These are phyloP conservation scores for Clathrus columnatus DNA, from an alignment of 768 basidiomycete genomes.

Conservation along the genomic window DNA sequence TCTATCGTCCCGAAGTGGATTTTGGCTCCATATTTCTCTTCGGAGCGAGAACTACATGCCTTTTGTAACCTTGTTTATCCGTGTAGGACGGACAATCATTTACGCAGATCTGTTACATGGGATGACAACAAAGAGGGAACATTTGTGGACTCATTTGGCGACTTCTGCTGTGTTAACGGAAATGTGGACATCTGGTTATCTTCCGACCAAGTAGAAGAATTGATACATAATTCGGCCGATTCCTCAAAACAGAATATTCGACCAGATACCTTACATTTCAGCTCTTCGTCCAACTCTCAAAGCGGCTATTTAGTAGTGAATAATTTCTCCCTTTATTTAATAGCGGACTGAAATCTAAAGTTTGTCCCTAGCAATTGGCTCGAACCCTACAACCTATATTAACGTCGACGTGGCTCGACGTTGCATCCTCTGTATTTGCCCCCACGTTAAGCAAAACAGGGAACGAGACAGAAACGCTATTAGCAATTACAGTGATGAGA, in stretches of 20 bases:
- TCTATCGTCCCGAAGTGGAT: slow-evolving; percentile 49
- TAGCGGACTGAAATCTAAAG: not conserved
- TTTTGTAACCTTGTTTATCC: slow-evolving; percentile 43
- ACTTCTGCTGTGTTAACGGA: slow-evolving; percentile 18
- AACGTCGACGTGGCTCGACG: slow-evolving; percentile 79
- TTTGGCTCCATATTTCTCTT: slow-evolving; percentile 50
- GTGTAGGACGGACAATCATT: slow-evolving; percentile 6
- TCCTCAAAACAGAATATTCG: slow-evolving; percentile 21
- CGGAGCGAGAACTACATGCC: slow-evolving; percentile 38
- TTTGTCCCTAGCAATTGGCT: slow-evolving; percentile 38
- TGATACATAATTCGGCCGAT: slow-evolving; percentile 12
- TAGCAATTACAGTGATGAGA: slow-evolving; percentile 47
- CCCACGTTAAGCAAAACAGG: slow-evolving; percentile 47
- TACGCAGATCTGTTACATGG: slow-evolving; percentile 21
- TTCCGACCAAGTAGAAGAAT: not conserved
- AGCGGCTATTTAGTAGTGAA: not conserved
- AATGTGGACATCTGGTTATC: slow-evolving; percentile 10
- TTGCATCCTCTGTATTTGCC: slow-evolving; percentile 68
- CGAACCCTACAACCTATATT: slow-evolving; percentile 70
- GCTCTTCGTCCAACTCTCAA: not conserved
- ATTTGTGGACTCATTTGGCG: slow-evolving; percentile 18
- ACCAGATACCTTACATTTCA: not conserved
- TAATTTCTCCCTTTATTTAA: not conserved
- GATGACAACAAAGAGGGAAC: slow-evolving; percentile 29
- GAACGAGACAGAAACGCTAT: slow-evolving; percentile 50